Evolutionary conservation across 2,329 filamentous ascomycete species (phyloP), one percentile per base, ranked within the genome.

Genomic region (Gaeumannomyces tritici): DNA sequence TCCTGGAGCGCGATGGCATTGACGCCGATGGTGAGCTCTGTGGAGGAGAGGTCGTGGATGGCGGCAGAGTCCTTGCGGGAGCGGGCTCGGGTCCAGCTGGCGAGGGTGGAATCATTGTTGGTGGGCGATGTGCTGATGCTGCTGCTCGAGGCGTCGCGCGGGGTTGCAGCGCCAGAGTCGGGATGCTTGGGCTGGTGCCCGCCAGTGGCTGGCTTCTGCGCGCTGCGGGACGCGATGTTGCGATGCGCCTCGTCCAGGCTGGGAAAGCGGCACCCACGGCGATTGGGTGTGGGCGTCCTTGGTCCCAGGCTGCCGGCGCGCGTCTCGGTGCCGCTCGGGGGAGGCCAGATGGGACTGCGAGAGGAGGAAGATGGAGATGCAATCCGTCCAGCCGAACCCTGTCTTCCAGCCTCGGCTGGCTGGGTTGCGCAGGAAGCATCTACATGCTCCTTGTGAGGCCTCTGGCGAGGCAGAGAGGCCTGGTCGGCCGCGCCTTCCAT

Each of bases 171-270:
- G 15, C 35, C 60, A 57, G 26, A 61, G 11, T 26, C 56, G 33
- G 35, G 33, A 13, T 55, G 24, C 55, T 57, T 67, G 21, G 42
- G 42, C 8, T 8, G 18, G 42, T 51, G 42, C 42, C 11, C 42
- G 42, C 42, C 42, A n/a, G 42, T 18, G 42, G 18, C 42, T 51
- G 42, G 21, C 21, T 51, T 51, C 42, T 51, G 42, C 8, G 42
- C 42, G 42, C 42, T 51, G 42, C 42, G 42, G 42, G 42, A 21
- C 11, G 73, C 74, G 63, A 79, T 78, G 42, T 73, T 74, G 4
- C 70, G 69, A 62, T 76, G 73, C 1, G 76, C 76, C 47, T 77
- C 75, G 29, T 69, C 69, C 0, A 78, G 67, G 61, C 73, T 72
- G 29, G 70, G 68, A 62, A 77, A 78, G 31, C 74, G 68, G 7